These are phyloP conservation scores for Cyclostephanos invisitatus DNA, from an alignment of 108 stramenopile species.

Conservation along the genomic window DNA sequence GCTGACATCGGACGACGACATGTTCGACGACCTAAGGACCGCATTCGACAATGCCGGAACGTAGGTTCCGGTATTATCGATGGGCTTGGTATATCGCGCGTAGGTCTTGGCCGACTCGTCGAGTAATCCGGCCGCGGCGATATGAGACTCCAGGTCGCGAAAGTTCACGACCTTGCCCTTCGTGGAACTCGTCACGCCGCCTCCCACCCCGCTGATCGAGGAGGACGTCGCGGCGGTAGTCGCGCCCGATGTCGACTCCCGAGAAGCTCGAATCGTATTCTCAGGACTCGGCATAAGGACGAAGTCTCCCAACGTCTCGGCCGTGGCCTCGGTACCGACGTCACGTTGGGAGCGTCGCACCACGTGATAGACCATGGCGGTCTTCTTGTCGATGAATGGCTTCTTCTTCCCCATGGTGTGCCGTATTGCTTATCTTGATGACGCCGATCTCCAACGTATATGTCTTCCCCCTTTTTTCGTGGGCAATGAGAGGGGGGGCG, in stretches of 20 bases:
- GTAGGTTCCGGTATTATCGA: slow-evolving; percentile 61
- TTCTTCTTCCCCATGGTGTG: slow-evolving; percentile 93
- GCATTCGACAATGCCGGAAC: slow-evolving; percentile 9
- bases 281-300: slow-evolving; percentile 71
- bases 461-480: too few species aligned
- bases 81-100: slow-evolving; percentile 85
- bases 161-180: slow-evolving; percentile 13
- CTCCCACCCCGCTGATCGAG: neutral
- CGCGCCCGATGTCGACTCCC: neutral
- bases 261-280: slow-evolving; percentile 27
- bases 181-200: too few species aligned
- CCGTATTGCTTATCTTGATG: too few species aligned
- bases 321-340: slow-evolving; percentile 64
- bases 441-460: too few species aligned
- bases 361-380: slow-evolving; percentile 75
- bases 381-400: slow-evolving; percentile 91
- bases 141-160: slow-evolving; percentile 16
- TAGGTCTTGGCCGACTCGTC: slow-evolving; percentile 87
- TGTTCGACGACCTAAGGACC: slow-evolving; percentile 8
- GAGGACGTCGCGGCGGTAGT: neutral
- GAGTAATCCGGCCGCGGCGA: slow-evolving; percentile 57
- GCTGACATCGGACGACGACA: slow-evolving; percentile 7
- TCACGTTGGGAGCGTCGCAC: slow-evolving; percentile 85
- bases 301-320: slow-evolving; percentile 50
- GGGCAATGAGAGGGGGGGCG: too few species aligned